Evolutionary conservation across 345 rosid species (phyloP), one percentile per base, ranked within the genome.

Genomic region (Balakata baccata): DNA sequence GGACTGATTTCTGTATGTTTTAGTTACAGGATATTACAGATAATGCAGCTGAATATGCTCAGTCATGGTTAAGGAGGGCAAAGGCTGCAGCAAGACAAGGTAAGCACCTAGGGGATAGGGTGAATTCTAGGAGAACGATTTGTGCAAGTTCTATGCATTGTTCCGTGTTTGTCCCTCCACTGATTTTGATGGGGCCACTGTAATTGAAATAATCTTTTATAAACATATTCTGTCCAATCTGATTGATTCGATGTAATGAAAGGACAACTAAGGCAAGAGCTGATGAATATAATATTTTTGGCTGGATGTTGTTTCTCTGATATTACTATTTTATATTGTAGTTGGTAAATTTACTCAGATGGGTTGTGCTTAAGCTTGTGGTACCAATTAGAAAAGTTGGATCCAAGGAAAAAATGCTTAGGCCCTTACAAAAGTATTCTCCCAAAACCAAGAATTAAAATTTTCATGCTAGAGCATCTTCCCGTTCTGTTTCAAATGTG

Each of bases 51-150:
- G 86, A 79, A 82, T 84, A 82, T 82, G 89, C 97, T 73, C 86
- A 43, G 73, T 77, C 87, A 41, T 89, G 99, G 98, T 81, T 95
- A 76, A 81, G 78, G 51, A 80, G 84, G 74, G 94, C 88, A 71
- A 91, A 77, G 77, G 92, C 87, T 78, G 89, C 89, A 50, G 86
- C 92, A 66, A 81, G 89, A 83, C 89, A 74, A 71, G 97, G 97
- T 89, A 78, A 79, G 71, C 50, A 50, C 63, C 17, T 51, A n/a
- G 58, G 12, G 13, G 20, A 1, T 29, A 29, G 34, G 34, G 34
- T 29, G 34, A 29, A 29, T 29, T 29, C 34, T 29, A 1, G 34
- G 34, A 29, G 34, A 6, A 38, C 66, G 39, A 64, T 23, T 37
- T 38, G 47, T 53, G 34, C 34, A 29, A 29, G 34, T 29, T 50